Evolutionary conservation across 2,329 filamentous ascomycete species (phyloP), one percentile per base, ranked within the genome.

Genomic region (Paracoccidioides lutzii): DNA sequence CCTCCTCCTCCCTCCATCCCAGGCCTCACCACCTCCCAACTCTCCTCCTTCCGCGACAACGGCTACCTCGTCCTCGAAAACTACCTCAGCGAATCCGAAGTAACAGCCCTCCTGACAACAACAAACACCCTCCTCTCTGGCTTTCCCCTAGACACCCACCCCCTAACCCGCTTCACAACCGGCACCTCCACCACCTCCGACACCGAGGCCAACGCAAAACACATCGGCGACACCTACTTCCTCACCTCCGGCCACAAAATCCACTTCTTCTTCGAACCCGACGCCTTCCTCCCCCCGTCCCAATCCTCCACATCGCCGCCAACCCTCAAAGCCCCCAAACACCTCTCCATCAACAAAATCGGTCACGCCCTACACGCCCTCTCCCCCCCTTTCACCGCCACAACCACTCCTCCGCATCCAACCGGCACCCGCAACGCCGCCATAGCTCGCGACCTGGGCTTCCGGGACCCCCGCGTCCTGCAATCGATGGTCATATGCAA

Each of bases 401-500:
- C 78, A 38, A 77, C 78, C 0, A 81, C 78, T 10, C 67, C 61
- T 1, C 52, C 55, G 66, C 32, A 46, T 32, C 12, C 8, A 0
- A 15, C 69, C 58, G 53, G 63, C 54, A 35, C 70, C 41, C 69
- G 69, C 57, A 85, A 81, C 69, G 77, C 70, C 0, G 81, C 77
- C 4, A 82, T 95, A 12, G 89, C 90, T 0, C 74, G 75, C 46
- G 78, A 79, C 7, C 76, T 95, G 9, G 85, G 85, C 2, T 95
- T 90, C 74, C 64, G 62, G 4, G 88, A 95, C 69, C 88, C 90
- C 1, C 77, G 85, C 22, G 78, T 85, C 4, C 76, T 98, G 53
- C 93, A 98, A 76, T 93, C 87, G 69, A 98, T 98, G 93, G 79
- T 97, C 33, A 97, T 98, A 64, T 96, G 90, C 81, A 98, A 98